These are phyloP conservation scores for Sonneratia alba DNA, from an alignment of 345 rosid genomes.

Conservation along the genomic window DNA sequence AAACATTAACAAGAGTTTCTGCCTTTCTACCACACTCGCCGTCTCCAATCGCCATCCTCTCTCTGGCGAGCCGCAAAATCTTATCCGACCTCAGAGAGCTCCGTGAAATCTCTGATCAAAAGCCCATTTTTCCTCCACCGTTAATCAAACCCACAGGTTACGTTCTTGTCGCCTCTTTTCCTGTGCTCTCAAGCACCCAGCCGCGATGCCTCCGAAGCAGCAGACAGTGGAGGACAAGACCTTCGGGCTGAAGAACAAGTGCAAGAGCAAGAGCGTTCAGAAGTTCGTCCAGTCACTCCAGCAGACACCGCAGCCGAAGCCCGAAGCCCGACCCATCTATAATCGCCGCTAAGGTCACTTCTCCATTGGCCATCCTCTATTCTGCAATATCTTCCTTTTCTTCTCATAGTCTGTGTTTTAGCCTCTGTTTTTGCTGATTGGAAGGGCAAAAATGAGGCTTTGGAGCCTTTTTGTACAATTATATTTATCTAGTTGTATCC, in stretches of 20 bases:
- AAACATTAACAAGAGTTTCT: too few relatives aligned
- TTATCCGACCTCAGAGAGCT: neutral
- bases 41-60: too few relatives aligned
- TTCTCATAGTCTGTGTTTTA: neutral
- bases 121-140: too few relatives aligned
- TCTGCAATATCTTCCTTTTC: neutral
- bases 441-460: neutral
- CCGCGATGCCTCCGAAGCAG: too few relatives aligned
- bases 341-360: conserved; percentile 60
- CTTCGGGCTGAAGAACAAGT: conserved; percentile 80
- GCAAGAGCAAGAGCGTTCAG: conserved; percentile 87
- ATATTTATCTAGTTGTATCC: neutral
- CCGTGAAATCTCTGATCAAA: neutral
- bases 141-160: neutral
- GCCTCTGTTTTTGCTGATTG: neutral
- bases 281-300: conserved; percentile 82
- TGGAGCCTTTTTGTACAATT: neutral
- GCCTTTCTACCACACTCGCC: too few relatives aligned
- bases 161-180: neutral
- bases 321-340: conserved; percentile 63
- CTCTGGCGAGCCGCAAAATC: conserved; percentile 22
- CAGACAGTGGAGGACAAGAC: conserved; percentile 72
- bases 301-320: conserved; percentile 71
- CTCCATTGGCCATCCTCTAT: neutral
- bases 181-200: neutral